Percentiles rank a stretch among this genome's conserved stretches.
These are phyloP conservation scores for Penicillium sp. DNA, from an alignment of 2,329 filamentous ascomycete species.

Conservation along the genomic window DNA sequence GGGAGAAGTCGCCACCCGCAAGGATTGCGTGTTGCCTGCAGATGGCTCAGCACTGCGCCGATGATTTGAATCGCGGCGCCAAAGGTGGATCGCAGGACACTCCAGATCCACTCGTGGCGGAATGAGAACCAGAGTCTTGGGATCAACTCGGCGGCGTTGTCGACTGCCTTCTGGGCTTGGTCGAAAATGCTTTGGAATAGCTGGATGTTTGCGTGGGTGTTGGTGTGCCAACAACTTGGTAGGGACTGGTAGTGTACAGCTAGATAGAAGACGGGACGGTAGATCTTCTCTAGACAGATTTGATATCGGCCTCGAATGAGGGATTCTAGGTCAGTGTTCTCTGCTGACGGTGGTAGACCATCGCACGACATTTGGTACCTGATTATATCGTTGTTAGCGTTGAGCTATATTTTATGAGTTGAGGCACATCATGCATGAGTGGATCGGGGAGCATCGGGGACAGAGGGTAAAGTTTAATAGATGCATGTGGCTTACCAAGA, in stretches of 20 bases:
- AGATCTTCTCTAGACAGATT: constrained; percentile 18
- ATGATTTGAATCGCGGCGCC: constrained; percentile 18
- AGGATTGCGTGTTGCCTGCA: constrained; percentile 3
- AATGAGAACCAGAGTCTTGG: constrained; percentile 19
- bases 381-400: neutral
- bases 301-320: constrained; percentile 14
- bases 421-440: neutral
- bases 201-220: constrained; percentile 8
- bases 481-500: constrained; percentile 13
- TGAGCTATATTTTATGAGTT: neutral
- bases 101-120: constrained; percentile 23
- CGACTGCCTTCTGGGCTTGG: constrained; percentile 17
- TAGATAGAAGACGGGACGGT: constrained; percentile 19
- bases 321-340: constrained; percentile 16
- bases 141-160: constrained; percentile 17
- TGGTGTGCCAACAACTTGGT: constrained; percentile 12
- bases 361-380: constrained; percentile 17
- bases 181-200: constrained; percentile 10
- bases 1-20: constrained; percentile 8
- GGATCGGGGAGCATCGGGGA: neutral
- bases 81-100: constrained; percentile 16
- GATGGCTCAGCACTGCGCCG: constrained; percentile 14
- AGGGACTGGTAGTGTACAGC: constrained; percentile 19
- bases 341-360: constrained; percentile 4
- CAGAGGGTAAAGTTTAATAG: neutral